These are phyloP conservation scores for Punica granatum DNA, from an alignment of 345 rosid genomes.

Conservation along the genomic window DNA sequence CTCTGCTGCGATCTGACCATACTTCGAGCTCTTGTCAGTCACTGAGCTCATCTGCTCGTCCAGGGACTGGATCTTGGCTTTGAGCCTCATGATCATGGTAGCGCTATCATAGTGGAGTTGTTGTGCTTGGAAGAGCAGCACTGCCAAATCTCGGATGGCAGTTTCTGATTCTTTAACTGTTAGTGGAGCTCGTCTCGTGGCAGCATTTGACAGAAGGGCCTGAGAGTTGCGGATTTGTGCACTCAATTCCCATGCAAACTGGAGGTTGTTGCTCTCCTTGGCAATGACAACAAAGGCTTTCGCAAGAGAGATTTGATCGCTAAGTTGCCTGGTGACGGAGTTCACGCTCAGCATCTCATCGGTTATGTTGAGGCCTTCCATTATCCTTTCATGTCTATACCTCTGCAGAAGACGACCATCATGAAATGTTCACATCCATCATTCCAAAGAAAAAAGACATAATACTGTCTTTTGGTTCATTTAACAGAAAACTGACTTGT, in stretches of 20 bases:
- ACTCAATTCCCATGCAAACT: slow-evolving; percentile 94
- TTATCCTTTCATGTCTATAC: slow-evolving; percentile 38
- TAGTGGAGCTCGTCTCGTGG: slow-evolving; percentile 63
- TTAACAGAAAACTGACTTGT: background rate
- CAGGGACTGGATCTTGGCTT: slow-evolving; percentile 72
- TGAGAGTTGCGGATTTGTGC: slow-evolving; percentile 91
- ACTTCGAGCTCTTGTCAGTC: slow-evolving; percentile 75
- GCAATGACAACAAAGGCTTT: slow-evolving; percentile 88
- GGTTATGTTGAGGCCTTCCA: slow-evolving; percentile 66
- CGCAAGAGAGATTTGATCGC: slow-evolving; percentile 85
- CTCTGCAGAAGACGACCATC: slow-evolving; percentile 28
- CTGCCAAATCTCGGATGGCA: slow-evolving; percentile 77
- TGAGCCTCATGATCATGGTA: slow-evolving; percentile 88
- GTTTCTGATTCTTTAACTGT: slow-evolving; percentile 62
- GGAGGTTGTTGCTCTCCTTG: slow-evolving; percentile 86
- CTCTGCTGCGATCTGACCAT: slow-evolving; percentile 95
- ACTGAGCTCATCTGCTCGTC: slow-evolving; percentile 70
- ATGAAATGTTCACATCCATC: background rate
- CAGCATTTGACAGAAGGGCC: slow-evolving; percentile 66
- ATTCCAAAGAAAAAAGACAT: background rate
- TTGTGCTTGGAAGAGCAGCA: slow-evolving; percentile 80
- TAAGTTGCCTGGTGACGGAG: slow-evolving; percentile 77
- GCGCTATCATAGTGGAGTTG: slow-evolving; percentile 86
- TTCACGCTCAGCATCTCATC: slow-evolving; percentile 74
- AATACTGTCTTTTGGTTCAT: background rate